Conservation (phyloP, 169 alveolate species). For the Plasmodium malariae region DNA sequence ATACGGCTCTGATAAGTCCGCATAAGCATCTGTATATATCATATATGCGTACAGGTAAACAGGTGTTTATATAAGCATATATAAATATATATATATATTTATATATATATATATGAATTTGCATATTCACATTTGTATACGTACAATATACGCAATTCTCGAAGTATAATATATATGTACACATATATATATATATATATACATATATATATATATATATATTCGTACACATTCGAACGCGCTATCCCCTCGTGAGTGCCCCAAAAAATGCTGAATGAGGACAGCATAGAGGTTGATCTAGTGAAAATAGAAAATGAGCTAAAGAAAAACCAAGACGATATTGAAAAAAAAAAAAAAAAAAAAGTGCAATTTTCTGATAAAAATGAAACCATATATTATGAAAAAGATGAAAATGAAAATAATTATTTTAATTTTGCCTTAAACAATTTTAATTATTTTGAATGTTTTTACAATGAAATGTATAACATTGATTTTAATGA, state of each 20-base stretch:
- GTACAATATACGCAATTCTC: too few species aligned
- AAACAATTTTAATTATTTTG: slow-evolving; percentile 70
- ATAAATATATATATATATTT: too few species aligned
- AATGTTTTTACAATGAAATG: slow-evolving; percentile 62
- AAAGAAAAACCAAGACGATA: background rate
- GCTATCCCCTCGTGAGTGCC: background rate
- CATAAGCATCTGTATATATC: too few species aligned
- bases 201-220: background rate
- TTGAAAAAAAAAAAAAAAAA: slow-evolving; percentile 55
- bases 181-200: background rate
- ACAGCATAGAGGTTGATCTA: slow-evolving; percentile 30
- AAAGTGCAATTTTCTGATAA: slow-evolving; percentile 74
- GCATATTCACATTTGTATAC: too few species aligned
- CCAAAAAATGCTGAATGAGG: slow-evolving; percentile 66
- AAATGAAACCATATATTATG: slow-evolving; percentile 75
- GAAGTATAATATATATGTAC: background rate
- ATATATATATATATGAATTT: too few species aligned
- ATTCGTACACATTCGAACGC: background rate
- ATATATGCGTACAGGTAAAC: too few species aligned
- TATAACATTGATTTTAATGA: slow-evolving; percentile 51
- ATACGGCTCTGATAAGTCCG: too few species aligned
- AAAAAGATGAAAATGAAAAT: slow-evolving; percentile 75
- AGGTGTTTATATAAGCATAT: too few species aligned
- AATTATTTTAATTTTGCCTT: slow-evolving; percentile 61
- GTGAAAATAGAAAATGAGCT: slow-evolving; percentile 38